Evolutionary conservation across 148 eudicot species (phyloP), one percentile per base, ranked within the genome.

Genomic region (Simmondsia chinensis): DNA sequence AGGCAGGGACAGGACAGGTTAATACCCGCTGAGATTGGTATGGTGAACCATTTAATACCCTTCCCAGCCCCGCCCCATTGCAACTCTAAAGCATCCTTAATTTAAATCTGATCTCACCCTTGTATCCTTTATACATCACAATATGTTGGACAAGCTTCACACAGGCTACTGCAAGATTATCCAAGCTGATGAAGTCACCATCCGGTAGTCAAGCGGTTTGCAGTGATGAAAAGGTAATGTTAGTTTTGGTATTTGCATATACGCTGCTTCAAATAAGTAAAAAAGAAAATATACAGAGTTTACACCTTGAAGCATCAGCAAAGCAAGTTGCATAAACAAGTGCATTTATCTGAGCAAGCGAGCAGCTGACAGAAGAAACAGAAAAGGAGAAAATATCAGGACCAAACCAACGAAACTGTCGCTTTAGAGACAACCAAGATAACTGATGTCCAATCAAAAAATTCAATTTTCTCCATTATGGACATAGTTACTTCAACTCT

Each of bases 121-220:
- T 70, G 54, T 93, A 86, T 45, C 99, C 99, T 72, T 82, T 93
- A 61, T 60, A 80, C 6, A 82, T 63, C 30, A 87, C 94, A 49
- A 86, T 56, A 68, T 82, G 82, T 56, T 93, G 99, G 70, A 93
- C 75, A 65, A 93, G 96, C 72, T 93, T 93, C 60, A 72, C 72
- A 59, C 88, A 82, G 26, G 96, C 83, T 49, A 93, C 66, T 39
- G 95, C 86, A 54, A 72, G 58, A 77, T 86, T 81, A 40, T 76
- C 87, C 50, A 60, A 65, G 59, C 96, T 91, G 73, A 39, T 20
- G 15, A 20, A 46, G 35, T 39, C 35, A 14, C 11, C 4, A n/a
- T n/a, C n/a, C n/a, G n/a, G n/a, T n/a, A n/a, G n/a, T n/a, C n/a
- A n/a, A n/a, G n/a, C n/a, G n/a, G n/a, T n/a, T n/a, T n/a, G n/a